These are phyloP conservation scores for Thelephora terrestris DNA, from an alignment of 1,284 basidiomycete species.

Conservation along the genomic window DNA sequence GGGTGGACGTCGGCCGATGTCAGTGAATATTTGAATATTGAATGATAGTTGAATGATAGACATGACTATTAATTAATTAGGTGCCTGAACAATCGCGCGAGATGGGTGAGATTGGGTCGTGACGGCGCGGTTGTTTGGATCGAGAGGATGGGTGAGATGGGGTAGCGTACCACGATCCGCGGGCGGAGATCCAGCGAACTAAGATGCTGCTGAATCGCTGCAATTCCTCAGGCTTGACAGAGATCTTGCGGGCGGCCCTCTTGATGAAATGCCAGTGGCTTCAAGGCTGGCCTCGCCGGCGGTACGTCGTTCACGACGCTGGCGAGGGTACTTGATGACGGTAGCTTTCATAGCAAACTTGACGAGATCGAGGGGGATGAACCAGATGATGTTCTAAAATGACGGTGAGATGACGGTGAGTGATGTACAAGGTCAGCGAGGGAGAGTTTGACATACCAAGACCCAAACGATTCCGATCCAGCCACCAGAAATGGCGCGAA, in stretches of 20 bases:
- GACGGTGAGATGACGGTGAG: neutral
- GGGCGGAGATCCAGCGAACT: constrained; percentile 63
- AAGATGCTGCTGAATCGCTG: constrained; percentile 77
- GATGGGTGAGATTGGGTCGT: no score
- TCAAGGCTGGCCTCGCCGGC: constrained; percentile 22
- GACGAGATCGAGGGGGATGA: constrained; percentile 88
- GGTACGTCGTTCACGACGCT: constrained; percentile 39
- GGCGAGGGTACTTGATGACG: constrained; percentile 75
- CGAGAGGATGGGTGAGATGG: no score
- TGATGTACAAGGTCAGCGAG: neutral
- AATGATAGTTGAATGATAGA: no score
- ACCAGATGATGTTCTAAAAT: constrained; percentile 83
- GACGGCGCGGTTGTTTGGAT: no score
- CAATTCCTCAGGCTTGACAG: constrained; percentile 75
- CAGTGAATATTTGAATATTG: no score
- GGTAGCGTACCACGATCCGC: no score
- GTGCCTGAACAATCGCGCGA: no score
- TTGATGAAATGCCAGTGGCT: constrained; percentile 87
- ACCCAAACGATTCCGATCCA: constrained; percentile 98
- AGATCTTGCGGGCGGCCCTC: constrained; percentile 71
- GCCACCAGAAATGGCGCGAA: constrained; percentile 70
- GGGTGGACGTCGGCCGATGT: no score
- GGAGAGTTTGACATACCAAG: constrained; percentile 50
- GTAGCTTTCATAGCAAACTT: constrained; percentile 95
- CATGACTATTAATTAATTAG: no score